Base-by-base conservation (phyloP, 1,139 yeast species). In the Maudiozyma humilis region DNA sequence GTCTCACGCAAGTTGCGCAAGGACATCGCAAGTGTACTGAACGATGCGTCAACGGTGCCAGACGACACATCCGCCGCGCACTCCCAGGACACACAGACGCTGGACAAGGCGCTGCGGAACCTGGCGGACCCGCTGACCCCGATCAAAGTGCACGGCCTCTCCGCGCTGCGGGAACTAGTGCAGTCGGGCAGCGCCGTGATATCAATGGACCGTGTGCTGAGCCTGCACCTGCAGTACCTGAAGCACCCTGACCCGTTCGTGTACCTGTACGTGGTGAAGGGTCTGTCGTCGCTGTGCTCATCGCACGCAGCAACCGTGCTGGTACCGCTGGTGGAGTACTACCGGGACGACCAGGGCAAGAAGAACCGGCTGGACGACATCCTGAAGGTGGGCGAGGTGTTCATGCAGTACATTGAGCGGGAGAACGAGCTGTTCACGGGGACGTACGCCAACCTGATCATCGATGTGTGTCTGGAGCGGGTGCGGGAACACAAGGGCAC, bases 191-290 rank as follows among this genome's bases (percentile, higher is more conserved):
- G 84, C 33, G 63, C 68, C 1, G 76, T 75, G 0, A 62, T 88
- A 4, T 62, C 78, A 0, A 44, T 76, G 10, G 75, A 73, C 14
- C 73, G 75, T 44, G 87, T 76, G 0, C 63, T 85, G 32, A 71
- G 75, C 27, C 64, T 87, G 15, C 85, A 84, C 57, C 57, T 85
- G 37, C 66, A 71, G 1, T 87, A 83, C 52, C 64, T 91, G 42
- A 73, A 74, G 44, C 95, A 87, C 54, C 73, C 78, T 0, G 98
- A 91, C 50, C 95, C 97, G 0, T 91, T 80, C 59, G 76, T 91
- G 15, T 91, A 86, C 59, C 62, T 91, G 45, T 89, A 85, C 57
- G 84, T 82, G 0, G 84, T 91, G 49, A 87, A 84, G 55, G 89
- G 94, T 0, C 65, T 91, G 20, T 80, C 78, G 42, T 70, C 73